Evolutionary conservation across 257 asterid genomes (phyloP), one percentile per base, ranked within the genome.

Genomic region (Penstemon eatonii): DNA sequence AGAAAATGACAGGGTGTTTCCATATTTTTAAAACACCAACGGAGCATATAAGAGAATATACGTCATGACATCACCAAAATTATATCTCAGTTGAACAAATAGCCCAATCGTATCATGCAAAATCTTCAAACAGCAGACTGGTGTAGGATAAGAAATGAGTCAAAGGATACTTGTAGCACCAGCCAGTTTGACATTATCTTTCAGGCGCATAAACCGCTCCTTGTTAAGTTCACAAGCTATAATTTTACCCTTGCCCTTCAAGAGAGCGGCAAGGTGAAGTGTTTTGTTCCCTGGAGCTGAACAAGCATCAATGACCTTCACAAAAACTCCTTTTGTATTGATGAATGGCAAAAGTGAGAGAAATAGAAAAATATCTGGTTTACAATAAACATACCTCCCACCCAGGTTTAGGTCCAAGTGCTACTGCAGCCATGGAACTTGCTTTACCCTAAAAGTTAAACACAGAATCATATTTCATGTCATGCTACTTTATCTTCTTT

Each of bases 241-340:
- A 63, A 94, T 81, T 57, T 80, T 84, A 15, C 99, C 97, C 65
- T 75, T 76, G 75, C 96, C 95, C 79, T 86, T 83, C 96, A 89
- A 87, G 61, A 94, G 87, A 68, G 95, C 92, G 56, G 99, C 96
- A 46, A 94, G 87, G 78, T 94, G 99, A 66, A 94, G 78, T 18
- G 99, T 94, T 80, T 94, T 94, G 80, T 94, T 94, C 52, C 99
- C 96, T 18, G 96, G 99, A 54, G 99, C 99, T 47, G 96, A 71
- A 71, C 99, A 94, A 55, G 99, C 96, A 76, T 94, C 99, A 67
- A 94, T 82, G 64, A 93, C 97, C 99, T 93, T 79, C 85, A 80
- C 60, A 75, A 71, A 8, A 63, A 68, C 73, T 73, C 50, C 45
- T 25, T 47, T 68, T 64, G 54, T 9, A 11, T 71, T 60, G 50